Evolutionary conservation across 2,329 filamentous ascomycete species (phyloP).

Genomic region (Aureobasidium sp.): DNA sequence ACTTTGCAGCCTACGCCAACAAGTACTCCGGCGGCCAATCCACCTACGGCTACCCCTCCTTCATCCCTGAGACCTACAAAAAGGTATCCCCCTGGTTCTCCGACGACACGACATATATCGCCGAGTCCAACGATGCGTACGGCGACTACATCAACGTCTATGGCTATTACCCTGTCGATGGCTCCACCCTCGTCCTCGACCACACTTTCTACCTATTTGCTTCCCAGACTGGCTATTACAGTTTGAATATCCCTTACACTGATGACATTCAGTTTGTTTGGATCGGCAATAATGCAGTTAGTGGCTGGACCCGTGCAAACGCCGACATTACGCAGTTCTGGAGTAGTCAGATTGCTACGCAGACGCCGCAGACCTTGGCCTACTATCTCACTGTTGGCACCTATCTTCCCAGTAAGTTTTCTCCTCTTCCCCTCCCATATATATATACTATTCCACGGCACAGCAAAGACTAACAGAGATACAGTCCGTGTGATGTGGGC

Average conservation of each 20-base stretch:
- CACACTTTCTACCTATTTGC: conserved; percentile 19
- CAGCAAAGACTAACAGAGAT: background rate
- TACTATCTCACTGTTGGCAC: conserved; percentile 16
- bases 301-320: conserved; percentile 17
- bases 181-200: conserved; percentile 13
- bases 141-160: background rate
- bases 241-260: conserved; percentile 17
- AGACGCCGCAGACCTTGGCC: conserved; percentile 14
- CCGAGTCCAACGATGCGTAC: conserved; percentile 13
- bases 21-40: conserved; percentile 12
- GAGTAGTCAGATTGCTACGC: conserved; percentile 10
- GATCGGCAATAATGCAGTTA: conserved; percentile 17
- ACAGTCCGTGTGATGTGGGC: conserved; percentile 15
- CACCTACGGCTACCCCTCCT: conserved; percentile 14
- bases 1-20: conserved; percentile 15
- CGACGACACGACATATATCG: conserved; percentile 16
- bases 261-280: conserved; percentile 18
- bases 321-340: conserved; percentile 17
- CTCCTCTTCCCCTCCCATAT: background rate
- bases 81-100: background rate
- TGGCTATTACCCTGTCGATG: background rate
- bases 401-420: conserved; percentile 12
- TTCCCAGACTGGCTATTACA: conserved; percentile 17
- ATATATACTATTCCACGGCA: background rate
- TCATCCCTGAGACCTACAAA: conserved; percentile 16